Evolutionary conservation across 2,329 filamentous ascomycete genomes (phyloP).

Genomic region (Thielaviopsis euricoi): DNA sequence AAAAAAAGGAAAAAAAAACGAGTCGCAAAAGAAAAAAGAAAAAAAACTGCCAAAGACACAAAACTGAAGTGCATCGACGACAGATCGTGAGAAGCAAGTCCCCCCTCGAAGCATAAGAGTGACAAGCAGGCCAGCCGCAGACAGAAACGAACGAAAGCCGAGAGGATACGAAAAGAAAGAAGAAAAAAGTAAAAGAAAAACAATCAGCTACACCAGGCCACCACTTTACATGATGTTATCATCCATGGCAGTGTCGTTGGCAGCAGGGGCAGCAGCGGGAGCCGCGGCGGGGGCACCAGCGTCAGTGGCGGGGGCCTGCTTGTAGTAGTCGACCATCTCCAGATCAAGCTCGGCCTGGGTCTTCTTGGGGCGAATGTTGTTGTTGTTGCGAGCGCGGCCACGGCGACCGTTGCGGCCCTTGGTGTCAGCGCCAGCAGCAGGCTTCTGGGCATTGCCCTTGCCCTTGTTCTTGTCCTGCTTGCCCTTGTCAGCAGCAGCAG

Average conservation of each 20-base stretch:
- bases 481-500: constrained; percentile 59
- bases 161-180: constrained; percentile 4
- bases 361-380: constrained; percentile 60
- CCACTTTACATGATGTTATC: constrained; percentile 20
- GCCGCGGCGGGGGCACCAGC: constrained; percentile 29
- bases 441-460: constrained; percentile 18
- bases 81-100: not conserved
- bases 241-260: constrained; percentile 47
- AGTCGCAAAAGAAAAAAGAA: not conserved
- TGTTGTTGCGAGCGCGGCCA: constrained; percentile 38
- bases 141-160: constrained; percentile 5
- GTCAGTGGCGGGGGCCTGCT: constrained; percentile 24
- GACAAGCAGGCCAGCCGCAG: constrained; percentile 4
- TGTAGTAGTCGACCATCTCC: constrained; percentile 96
- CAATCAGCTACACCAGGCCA: not conserved
- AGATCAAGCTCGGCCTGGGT: constrained; percentile 89
- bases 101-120: not conserved
- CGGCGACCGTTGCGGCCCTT: constrained; percentile 28
- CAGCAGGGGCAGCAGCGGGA: constrained; percentile 28
- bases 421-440: constrained; percentile 18
- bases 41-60: not conserved
- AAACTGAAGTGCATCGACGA: not conserved
- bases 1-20: not conserved
- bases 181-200: not conserved
- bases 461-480: constrained; percentile 30